A percentile compares a stretch with the other conserved stretches of the same genome.
phyloP scores from a whole-genome alignment of 2,329 filamentous ascomycete species.

The Talaromyces sp. region DNA sequence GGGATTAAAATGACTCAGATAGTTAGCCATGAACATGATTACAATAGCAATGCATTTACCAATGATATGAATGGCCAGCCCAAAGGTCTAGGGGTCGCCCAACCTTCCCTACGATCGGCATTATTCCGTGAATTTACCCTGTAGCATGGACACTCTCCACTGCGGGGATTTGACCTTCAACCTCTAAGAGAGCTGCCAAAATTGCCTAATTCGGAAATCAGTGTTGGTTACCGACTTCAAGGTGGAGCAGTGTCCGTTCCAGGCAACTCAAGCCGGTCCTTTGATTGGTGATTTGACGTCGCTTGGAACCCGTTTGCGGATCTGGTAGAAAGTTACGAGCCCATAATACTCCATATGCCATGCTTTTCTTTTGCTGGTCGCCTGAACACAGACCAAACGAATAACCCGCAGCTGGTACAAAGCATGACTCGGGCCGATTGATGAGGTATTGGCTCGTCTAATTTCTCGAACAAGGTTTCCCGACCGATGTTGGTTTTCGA shows the following conservation, averaged over 20 bases:
- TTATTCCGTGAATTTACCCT: slow-evolving; percentile 2
- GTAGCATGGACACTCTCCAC: neutral
- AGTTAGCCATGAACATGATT: neutral
- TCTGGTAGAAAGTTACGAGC: neutral
- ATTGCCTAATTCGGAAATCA: slow-evolving; percentile 7
- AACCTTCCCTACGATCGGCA: slow-evolving; percentile 15
- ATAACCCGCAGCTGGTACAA: neutral
- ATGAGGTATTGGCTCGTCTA: neutral
- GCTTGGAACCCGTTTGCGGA: neutral
- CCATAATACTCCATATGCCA: slow-evolving; percentile 1
- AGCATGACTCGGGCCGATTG: slow-evolving; percentile 1
- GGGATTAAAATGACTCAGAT: slow-evolving; percentile 2
- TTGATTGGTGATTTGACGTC: neutral
- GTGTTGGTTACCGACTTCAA: neutral
- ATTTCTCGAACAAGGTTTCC: neutral
- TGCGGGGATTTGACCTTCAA: slow-evolving; percentile 7
- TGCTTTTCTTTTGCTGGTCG: neutral
- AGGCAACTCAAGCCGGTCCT: neutral
- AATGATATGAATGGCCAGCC: neutral
- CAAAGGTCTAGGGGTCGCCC: neutral
- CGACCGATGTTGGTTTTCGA: neutral
- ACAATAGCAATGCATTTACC: neutral
- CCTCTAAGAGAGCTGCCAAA: neutral
- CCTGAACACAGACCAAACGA: neutral
- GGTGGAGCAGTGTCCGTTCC: neutral